A percentile compares a stretch with the other conserved stretches of the same genome.
Evolutionary conservation across 176 grass and related monocot genomes (phyloP).

Genomic region (Oryza punctata): DNA sequence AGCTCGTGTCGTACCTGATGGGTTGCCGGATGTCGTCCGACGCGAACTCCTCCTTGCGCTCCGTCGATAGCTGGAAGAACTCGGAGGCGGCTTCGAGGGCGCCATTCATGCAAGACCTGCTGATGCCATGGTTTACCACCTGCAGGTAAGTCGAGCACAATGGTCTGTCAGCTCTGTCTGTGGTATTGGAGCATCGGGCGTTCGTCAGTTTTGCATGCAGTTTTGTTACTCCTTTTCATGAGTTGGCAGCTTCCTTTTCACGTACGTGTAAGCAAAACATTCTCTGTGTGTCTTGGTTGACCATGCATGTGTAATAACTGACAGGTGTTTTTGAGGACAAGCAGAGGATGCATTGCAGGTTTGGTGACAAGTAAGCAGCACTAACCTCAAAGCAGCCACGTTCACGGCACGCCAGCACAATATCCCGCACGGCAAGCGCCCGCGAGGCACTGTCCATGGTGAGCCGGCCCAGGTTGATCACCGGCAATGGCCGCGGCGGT

Average conservation of each 20-base stretch:
- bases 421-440: constrained; percentile 47
- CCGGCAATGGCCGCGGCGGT: background rate
- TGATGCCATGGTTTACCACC: constrained; percentile 78
- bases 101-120: constrained; percentile 44
- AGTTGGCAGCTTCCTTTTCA: background rate
- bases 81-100: constrained; percentile 55
- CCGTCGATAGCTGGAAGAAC: constrained; percentile 57
- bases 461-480: constrained; percentile 54
- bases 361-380: background rate
- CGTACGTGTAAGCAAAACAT: background rate
- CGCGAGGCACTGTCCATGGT: constrained; percentile 16
- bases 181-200: background rate
- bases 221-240: background rate
- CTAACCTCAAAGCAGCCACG: constrained; percentile 68
- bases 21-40: constrained; percentile 54
- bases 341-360: background rate
- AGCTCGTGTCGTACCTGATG: constrained; percentile 62
- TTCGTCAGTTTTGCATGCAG: background rate
- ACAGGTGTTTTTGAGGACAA: background rate
- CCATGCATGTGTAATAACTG: background rate
- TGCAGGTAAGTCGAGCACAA: constrained; percentile 6
- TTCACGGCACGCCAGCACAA: constrained; percentile 54
- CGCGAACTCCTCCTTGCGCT: constrained; percentile 56
- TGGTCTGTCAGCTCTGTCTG: background rate
- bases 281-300: background rate